phyloP scores from a whole-genome alignment of 768 basidiomycete species.

The Phylloporus scabripes region DNA sequence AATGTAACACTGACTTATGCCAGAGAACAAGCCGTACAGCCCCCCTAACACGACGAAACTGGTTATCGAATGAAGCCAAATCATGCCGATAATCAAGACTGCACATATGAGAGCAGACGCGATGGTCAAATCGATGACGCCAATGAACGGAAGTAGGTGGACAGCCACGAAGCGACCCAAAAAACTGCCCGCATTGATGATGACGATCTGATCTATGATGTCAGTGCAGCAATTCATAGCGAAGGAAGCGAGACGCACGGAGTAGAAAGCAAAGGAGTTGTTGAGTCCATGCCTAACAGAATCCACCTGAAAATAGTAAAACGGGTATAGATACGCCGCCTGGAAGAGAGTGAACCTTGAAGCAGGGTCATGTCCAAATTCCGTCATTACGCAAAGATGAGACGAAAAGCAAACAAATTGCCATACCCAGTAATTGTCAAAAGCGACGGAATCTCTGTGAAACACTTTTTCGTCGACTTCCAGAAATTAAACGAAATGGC shows the following conservation, averaged over 20 bases:
- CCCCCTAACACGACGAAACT: conserved; percentile 39
- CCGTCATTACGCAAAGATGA: background rate
- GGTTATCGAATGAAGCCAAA: conserved; percentile 35
- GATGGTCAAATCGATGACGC: conserved; percentile 41
- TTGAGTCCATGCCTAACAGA: conserved; percentile 45
- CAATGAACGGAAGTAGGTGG: conserved; percentile 34
- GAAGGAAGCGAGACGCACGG: conserved; percentile 28
- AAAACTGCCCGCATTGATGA: conserved; percentile 47
- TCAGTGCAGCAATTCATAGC: background rate
- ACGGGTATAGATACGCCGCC: conserved; percentile 43
- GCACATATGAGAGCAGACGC: conserved; percentile 30
- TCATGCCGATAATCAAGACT: conserved; percentile 36
- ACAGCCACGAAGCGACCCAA: conserved; percentile 44
- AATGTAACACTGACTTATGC: conserved; percentile 31
- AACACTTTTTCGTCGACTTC: conserved; percentile 19
- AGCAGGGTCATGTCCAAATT: background rate
- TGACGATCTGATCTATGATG: conserved; percentile 35
- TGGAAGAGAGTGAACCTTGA: conserved; percentile 28
- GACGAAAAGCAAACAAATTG: background rate
- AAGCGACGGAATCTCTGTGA: conserved; percentile 21
- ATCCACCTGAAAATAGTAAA: conserved; percentile 56
- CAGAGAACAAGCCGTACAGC: conserved; percentile 47
- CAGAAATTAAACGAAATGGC: conserved; percentile 7
- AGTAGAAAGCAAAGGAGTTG: conserved; percentile 48
- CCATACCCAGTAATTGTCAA: conserved; percentile 1